These are phyloP conservation scores for Trichoderma semiorbis DNA, from an alignment of 2,329 filamentous ascomycete species.

Conservation along the genomic window DNA sequence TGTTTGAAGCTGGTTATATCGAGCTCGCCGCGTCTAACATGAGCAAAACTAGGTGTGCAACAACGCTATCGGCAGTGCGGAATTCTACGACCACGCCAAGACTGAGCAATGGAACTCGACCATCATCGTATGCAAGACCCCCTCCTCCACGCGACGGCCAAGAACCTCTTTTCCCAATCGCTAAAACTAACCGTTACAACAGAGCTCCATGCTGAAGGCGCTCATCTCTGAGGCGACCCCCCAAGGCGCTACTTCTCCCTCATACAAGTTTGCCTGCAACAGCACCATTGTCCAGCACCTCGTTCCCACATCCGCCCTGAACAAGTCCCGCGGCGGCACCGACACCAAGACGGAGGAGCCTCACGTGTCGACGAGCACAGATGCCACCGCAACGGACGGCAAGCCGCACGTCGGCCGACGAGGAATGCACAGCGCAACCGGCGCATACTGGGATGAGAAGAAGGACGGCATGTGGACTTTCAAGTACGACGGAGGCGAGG, in stretches of 20 bases:
- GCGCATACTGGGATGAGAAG: conserved; percentile 87
- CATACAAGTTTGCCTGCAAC: conserved; percentile 94
- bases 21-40: not conserved
- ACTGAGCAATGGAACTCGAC: conserved; percentile 85
- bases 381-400: conserved; percentile 55
- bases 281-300: conserved; percentile 97
- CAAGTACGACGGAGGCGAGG: conserved; percentile 71
- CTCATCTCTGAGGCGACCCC: conserved; percentile 72
- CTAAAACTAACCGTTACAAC: conserved; percentile 21
- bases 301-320: conserved; percentile 62
- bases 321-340: conserved; percentile 54
- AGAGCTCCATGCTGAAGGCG: conserved; percentile 74
- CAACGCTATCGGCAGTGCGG: conserved; percentile 66
- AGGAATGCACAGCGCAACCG: conserved; percentile 84
- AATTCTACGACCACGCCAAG: conserved; percentile 82
- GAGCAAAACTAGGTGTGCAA: conserved; percentile 67
- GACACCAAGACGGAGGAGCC: conserved; percentile 47
- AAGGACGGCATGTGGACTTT: conserved; percentile 87
- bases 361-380: conserved; percentile 54
- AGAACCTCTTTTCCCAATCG: not conserved
- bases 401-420: conserved; percentile 76
- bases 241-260: conserved; percentile 53
- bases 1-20: not conserved
- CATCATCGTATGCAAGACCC: conserved; percentile 70
- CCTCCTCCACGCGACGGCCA: conserved; percentile 7